These are phyloP conservation scores for Cubamyces lactineus DNA, from an alignment of 768 basidiomycete genomes.

Conservation along the genomic window DNA sequence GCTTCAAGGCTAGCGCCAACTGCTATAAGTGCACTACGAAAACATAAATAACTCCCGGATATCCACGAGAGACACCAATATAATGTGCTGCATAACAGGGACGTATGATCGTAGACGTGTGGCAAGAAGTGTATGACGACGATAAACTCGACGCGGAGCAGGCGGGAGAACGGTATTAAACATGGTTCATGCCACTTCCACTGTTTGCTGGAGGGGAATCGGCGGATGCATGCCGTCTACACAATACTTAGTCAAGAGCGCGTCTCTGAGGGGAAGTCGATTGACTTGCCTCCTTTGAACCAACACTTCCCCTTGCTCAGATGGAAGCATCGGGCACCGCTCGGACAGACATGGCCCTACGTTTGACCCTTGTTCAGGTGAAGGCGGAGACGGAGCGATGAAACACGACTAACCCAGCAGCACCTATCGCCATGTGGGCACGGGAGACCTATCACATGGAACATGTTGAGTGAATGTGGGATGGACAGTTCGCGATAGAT, in stretches of 20 bases:
- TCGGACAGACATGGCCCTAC: conserved; percentile 75
- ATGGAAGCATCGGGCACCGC: conserved; percentile 59
- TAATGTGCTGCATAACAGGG: too few relatives aligned
- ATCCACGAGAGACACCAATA: not conserved
- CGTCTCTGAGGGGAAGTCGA: not conserved
- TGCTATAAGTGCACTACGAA: not conserved
- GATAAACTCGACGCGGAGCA: too few relatives aligned
- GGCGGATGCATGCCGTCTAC: conserved; percentile 47
- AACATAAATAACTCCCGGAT: not conserved
- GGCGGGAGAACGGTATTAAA: too few relatives aligned
- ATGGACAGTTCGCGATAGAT: not conserved
- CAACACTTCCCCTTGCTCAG: conserved; percentile 82
- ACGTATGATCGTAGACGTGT: too few relatives aligned
- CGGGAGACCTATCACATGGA: conserved; percentile 53
- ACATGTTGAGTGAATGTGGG: not conserved
- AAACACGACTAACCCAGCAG: conserved; percentile 54
- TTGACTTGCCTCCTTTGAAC: conserved; percentile 74
- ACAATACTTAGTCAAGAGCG: not conserved
- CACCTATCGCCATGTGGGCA: conserved; percentile 79
- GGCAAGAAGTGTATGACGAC: too few relatives aligned
- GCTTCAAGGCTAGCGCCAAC: too few relatives aligned
- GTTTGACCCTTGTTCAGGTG: not conserved
- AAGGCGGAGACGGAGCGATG: not conserved
- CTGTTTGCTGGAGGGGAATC: not conserved
- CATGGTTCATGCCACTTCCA: conserved; percentile 7